These are phyloP conservation scores for Bruguiera sexangula DNA, from an alignment of 345 rosid genomes.

Conservation along the genomic window DNA sequence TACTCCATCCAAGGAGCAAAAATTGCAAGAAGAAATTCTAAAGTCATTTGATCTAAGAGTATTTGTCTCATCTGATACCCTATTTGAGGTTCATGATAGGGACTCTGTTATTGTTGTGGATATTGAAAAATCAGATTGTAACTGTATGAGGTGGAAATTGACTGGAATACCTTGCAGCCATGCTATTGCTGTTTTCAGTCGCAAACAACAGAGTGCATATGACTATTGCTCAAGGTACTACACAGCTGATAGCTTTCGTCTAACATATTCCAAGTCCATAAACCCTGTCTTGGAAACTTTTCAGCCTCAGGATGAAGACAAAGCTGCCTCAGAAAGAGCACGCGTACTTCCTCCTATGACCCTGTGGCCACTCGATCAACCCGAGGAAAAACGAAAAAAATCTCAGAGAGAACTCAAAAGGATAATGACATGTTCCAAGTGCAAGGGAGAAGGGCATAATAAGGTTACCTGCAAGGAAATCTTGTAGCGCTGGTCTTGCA, in stretches of 20 bases:
- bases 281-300: conserved; percentile 33
- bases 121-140: conserved; percentile 54
- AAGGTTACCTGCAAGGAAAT: conserved; percentile 73
- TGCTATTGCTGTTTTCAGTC: conserved; percentile 26
- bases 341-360: conserved; percentile 62
- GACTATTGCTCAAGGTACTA: conserved; percentile 66
- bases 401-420: conserved; percentile 45
- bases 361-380: conserved; percentile 39
- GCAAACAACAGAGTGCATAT: conserved; percentile 33
- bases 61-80: conserved; percentile 66
- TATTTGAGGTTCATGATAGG: conserved; percentile 81
- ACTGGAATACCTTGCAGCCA: conserved; percentile 80
- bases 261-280: conserved; percentile 50
- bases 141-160: conserved; percentile 67
- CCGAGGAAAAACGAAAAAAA: conserved; percentile 41
- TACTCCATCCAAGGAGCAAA: conserved; percentile 68
- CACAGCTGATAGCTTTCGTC: conserved; percentile 49
- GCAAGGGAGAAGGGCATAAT: conserved; percentile 82
- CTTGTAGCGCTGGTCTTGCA: conserved; percentile 18
- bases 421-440: conserved; percentile 61
- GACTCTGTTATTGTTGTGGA: conserved; percentile 67
- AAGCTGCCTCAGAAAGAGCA: conserved; percentile 34
- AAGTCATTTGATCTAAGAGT: conserved; percentile 50
- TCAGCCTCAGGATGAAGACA: conserved; percentile 26
- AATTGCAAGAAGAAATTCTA: conserved; percentile 49